Evolutionary conservation across 73 alveolate species (phyloP), one percentile per base, ranked within the genome.

Genomic region (Breviolum minutum): DNA sequence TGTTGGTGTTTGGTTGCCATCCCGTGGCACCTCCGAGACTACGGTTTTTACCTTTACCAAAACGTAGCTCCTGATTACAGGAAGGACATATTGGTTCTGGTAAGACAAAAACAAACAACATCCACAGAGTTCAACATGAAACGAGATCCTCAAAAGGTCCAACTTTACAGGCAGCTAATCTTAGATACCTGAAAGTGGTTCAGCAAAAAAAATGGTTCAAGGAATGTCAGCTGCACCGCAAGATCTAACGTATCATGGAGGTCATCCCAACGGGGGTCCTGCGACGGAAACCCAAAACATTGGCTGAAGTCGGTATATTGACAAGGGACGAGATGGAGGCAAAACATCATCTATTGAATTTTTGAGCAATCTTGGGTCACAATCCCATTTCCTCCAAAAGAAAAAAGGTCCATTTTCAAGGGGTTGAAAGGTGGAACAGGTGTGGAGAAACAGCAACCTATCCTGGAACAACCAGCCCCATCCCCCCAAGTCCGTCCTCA

Each of bases 211-310:
- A 8, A 16, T 70, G 32, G 5, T 71, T 30, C 2, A 71, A 71
- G 29, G 12, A 26, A 71, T 29, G 84, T 20, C 66, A 29, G 82
- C 77, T 9, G 68, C 87, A 48, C 96, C 76, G 96, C 96, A n/a
- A 90, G 68, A 40, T 90, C 96, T 87, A 90, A 30, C 48, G 96
- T 63, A 27, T 48, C 83, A 19, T 71, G 76, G 63, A 90, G 87
- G 61, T 90, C 96, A 71, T 90, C 96, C 96, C 96, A 90, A 12
- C 96, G 61, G 73, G 96, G 96, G 73, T 90, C 96, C 96, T 90
- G 62, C n/a, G 63, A 8, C 54, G 74, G 29, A 54, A 7, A 20
- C 26, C 26, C 81, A 16, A 8, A 8, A 20, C 27, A 71, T 3
- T 26, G 81, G 40, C 26, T 30, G 12, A 7, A 20, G 12, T 20